Evolutionary conservation across 306 rosid genomes (phyloP).

Genomic region (Acacia melanoxylon): DNA sequence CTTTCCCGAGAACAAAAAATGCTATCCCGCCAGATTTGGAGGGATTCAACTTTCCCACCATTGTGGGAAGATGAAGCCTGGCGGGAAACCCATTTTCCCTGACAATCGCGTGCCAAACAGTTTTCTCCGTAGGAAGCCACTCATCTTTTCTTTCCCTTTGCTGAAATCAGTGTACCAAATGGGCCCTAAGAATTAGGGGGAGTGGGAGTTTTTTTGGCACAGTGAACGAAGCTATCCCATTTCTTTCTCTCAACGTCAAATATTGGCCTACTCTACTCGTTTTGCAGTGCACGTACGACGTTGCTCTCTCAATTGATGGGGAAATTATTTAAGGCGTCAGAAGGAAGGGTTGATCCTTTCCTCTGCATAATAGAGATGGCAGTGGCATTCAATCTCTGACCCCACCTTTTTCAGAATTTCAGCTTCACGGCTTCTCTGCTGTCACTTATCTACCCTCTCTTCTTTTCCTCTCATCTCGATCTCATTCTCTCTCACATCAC

Average conservation of each 20-base stretch:
- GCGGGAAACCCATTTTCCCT: too few relatives aligned
- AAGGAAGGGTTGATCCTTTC: background rate
- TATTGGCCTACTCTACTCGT: constrained; percentile 12
- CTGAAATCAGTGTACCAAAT: too few relatives aligned
- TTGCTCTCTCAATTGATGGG: constrained; percentile 27
- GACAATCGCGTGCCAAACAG: too few relatives aligned
- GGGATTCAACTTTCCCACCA: too few relatives aligned
- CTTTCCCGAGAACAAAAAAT: too few relatives aligned
- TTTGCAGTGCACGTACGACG: constrained; percentile 20
- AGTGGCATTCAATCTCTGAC: constrained; percentile 62
- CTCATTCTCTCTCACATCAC: background rate
- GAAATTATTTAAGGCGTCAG: constrained; percentile 21
- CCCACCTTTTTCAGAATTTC: constrained; percentile 47
- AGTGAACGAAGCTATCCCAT: constrained; percentile 30
- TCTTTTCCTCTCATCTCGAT: background rate
- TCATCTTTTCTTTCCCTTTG: too few relatives aligned
- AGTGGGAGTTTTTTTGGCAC: constrained; percentile 20
- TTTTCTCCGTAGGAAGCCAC: too few relatives aligned
- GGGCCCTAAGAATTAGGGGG: too few relatives aligned
- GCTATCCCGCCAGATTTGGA: too few relatives aligned
- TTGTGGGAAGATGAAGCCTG: too few relatives aligned
- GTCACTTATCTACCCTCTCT: constrained; percentile 28
- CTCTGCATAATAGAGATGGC: constrained; percentile 49
- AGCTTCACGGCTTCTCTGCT: constrained; percentile 40
- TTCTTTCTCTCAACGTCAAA: constrained; percentile 13